These are phyloP conservation scores for Colletotrichum melonis DNA, from an alignment of 2,329 filamentous ascomycete genomes.

Conservation along the genomic window DNA sequence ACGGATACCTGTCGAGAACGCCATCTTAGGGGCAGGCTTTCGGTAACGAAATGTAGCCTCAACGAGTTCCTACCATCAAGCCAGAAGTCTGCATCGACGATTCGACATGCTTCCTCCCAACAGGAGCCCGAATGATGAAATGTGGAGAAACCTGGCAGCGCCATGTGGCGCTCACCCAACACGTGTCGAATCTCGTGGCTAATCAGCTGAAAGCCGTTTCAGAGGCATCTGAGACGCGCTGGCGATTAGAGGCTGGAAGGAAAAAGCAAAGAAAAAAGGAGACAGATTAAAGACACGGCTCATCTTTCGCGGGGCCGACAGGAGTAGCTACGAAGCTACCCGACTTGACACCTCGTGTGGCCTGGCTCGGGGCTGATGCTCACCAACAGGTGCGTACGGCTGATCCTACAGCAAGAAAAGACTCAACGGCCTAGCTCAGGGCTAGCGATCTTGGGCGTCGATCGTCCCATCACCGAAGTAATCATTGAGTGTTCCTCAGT, in stretches of 20 bases:
- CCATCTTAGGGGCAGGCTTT: not conserved
- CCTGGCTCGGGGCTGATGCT: not conserved
- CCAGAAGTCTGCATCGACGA: not conserved
- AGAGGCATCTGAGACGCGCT: conserved; percentile 25
- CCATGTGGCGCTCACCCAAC: not conserved
- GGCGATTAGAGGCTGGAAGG: conserved; percentile 5
- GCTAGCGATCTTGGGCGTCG: not conserved
- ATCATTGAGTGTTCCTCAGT: not conserved
- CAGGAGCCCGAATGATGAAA: not conserved
- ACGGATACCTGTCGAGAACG: not conserved
- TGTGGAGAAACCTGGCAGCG: not conserved
- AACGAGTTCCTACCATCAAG: not conserved
- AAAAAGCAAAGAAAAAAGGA: not conserved
- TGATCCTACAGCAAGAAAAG: conserved; percentile 2
- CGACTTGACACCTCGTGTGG: not conserved
- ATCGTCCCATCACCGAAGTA: not conserved
- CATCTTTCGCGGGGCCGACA: not conserved
- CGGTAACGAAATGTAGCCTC: not conserved
- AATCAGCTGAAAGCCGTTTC: conserved; percentile 15
- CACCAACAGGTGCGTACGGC: not conserved
- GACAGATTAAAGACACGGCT: conserved; percentile 3
- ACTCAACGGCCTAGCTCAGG: not conserved
- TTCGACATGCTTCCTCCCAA: not conserved
- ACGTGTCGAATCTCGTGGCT: conserved; percentile 1
- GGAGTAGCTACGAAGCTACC: not conserved